Evolutionary conservation across 352 stramenopile species (phyloP), one percentile per base, ranked within the genome.

Genomic region (Pythium biforme): DNA sequence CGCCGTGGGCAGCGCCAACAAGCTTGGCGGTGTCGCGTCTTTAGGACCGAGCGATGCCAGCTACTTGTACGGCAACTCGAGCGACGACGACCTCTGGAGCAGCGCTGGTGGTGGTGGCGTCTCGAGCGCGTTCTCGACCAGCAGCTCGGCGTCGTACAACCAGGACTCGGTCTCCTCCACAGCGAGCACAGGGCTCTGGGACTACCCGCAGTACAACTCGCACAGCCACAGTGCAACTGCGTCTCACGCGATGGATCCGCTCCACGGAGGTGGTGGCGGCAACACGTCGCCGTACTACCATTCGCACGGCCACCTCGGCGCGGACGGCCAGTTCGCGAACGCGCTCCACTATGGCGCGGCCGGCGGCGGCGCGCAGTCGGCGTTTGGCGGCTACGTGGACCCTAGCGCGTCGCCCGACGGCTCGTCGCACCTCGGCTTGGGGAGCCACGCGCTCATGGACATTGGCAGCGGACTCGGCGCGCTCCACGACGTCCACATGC

Each of bases 401-500:
- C 63, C 63, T 8, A 61, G 22, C 10, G 26, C 29, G 4, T 65
- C 63, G 0, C 50, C 56, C 3, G 46, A 57, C 33, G 63, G 50
- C 33, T 43, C 45, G 14, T 27, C 55, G 3, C 52, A 66, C 37
- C 43, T 65, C 15, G 56, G 52, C 1, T 27, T 66, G 3, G 53
- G 52, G 11, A 45, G 49, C 37, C 57, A 65, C 34, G 43, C 56
- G 6, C 34, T 70, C 19, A 52, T 70, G 49, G 63, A 70, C 23
- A 27, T 70, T 6, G 39, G 56, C 23, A 37, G 22, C 19, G 46
- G 51, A 14, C 33, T 66, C 17, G 57, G 55, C 25, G 37, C 33
- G 7, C 45, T 64, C 43, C 49, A 62, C 23, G 75, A 90, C 22
- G 52, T 73, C 43, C 62, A 86, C 46, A 75, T 87, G 70, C 79